Percentiles rank a stretch among this genome's conserved stretches.
Evolutionary conservation across 2,329 filamentous ascomycete genomes (phyloP).

Genomic region (Trichoderma aggressivum): DNA sequence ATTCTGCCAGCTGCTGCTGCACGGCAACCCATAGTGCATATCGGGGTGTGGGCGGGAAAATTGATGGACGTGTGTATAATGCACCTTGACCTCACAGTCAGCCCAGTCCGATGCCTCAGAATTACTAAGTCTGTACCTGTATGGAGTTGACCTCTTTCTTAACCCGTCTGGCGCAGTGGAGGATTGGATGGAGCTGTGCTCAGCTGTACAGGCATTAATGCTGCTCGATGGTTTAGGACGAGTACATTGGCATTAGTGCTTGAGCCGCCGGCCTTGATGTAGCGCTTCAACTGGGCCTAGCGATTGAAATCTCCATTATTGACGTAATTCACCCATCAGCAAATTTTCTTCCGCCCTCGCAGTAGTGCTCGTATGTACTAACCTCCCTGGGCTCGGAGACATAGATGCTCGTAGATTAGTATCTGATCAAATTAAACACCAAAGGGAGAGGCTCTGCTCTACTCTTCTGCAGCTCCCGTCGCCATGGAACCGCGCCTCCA

Average conservation of each 20-base stretch:
- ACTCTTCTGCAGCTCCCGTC: constrained; percentile 2
- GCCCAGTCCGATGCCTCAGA: background rate
- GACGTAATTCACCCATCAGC: background rate
- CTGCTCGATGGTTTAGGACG: background rate
- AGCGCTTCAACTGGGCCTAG: background rate
- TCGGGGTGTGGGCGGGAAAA: background rate
- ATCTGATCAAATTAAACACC: background rate
- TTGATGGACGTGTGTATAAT: background rate
- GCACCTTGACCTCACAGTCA: background rate
- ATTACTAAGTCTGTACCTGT: too few relatives aligned
- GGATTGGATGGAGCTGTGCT: background rate
- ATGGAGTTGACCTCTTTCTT: background rate
- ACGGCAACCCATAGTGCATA: background rate
- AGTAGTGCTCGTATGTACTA: background rate
- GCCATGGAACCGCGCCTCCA: constrained; percentile 20
- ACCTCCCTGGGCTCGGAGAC: background rate
- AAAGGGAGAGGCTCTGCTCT: too few relatives aligned
- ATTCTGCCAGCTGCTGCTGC: constrained; percentile 8
- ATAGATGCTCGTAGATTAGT: background rate
- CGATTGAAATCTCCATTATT: background rate
- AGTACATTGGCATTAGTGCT: background rate
- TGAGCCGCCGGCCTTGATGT: background rate
- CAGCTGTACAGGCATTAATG: background rate
- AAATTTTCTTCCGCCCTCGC: background rate
- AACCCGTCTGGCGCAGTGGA: background rate